Percentiles rank a stretch among this genome's conserved stretches.
These are phyloP conservation scores for Zymoseptoria pseudotritici DNA, from an alignment of 2,329 filamentous ascomycete species.

Conservation along the genomic window DNA sequence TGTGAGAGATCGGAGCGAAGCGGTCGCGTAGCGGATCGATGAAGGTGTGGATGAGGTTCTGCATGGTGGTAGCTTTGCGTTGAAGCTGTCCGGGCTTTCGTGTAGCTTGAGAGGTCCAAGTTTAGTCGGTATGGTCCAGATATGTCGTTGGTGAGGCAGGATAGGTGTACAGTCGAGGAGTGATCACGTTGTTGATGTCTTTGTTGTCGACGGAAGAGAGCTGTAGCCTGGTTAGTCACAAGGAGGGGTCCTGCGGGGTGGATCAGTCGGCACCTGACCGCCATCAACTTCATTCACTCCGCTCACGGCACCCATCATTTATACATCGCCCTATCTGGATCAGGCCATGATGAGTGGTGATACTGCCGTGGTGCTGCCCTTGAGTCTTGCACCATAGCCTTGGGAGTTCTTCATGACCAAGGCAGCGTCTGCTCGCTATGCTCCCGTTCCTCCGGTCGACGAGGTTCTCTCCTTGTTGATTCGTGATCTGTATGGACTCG, in stretches of 20 bases:
- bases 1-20: conserved; percentile 81
- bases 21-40: conserved; percentile 87
- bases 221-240: neutral
- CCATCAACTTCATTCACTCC: neutral
- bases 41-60: conserved; percentile 76
- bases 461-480: neutral
- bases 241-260: neutral
- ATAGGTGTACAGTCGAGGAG: neutral
- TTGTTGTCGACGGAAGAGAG: neutral
- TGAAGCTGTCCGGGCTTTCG: neutral
- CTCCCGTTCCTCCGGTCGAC: neutral
- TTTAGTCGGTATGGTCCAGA: neutral
- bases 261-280: neutral
- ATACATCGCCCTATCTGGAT: neutral
- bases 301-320: neutral
- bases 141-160: neutral
- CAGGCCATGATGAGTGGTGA: neutral
- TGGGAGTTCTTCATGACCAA: neutral
- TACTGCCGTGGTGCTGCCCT: neutral
- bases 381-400: neutral
- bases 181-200: neutral
- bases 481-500: neutral
- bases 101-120: neutral
- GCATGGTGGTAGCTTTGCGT: conserved; percentile 49
- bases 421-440: neutral